phyloP scores from a whole-genome alignment of 2,329 filamentous ascomycete genomes.

The Capronia epimyces region DNA sequence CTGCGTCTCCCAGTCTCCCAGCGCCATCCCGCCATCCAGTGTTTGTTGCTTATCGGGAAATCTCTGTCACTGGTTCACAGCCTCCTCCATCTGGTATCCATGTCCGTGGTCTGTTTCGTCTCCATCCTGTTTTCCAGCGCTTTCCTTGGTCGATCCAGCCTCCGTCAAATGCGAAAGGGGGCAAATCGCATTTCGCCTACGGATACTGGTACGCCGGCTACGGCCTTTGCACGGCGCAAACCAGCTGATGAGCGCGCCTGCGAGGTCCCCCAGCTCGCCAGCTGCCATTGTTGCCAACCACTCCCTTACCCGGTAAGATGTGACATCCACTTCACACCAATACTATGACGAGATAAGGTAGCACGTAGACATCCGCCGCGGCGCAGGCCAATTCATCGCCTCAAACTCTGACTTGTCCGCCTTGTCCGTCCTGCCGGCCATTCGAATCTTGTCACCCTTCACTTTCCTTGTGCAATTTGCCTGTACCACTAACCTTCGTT shows the following conservation, averaged over 20 bases:
- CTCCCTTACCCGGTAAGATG: neutral
- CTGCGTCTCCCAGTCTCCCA: neutral
- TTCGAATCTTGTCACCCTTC: slow-evolving; percentile 11
- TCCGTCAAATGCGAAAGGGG: neutral
- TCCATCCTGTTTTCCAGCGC: neutral
- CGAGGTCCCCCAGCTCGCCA: too few species aligned
- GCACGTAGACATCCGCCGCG: neutral
- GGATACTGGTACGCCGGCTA: too few species aligned
- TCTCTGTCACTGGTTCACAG: neutral
- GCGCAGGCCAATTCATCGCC: slow-evolving; percentile 2
- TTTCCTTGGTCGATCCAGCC: neutral
- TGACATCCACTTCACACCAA: neutral
- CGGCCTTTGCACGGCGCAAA: neutral
- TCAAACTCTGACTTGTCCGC: slow-evolving; percentile 9
- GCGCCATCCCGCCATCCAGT: neutral
- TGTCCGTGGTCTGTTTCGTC: neutral
- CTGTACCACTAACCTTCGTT: neutral
- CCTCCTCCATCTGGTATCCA: neutral
- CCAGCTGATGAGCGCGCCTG: neutral
- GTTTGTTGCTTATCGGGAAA: neutral
- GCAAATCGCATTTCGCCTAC: neutral
- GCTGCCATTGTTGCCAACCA: neutral
- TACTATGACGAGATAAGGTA: slow-evolving; percentile 4
- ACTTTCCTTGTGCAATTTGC: slow-evolving; percentile 7
- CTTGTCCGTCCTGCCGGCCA: neutral